Conservation (phyloP, 306 rosid species). For the Phaseolus lunatus region DNA sequence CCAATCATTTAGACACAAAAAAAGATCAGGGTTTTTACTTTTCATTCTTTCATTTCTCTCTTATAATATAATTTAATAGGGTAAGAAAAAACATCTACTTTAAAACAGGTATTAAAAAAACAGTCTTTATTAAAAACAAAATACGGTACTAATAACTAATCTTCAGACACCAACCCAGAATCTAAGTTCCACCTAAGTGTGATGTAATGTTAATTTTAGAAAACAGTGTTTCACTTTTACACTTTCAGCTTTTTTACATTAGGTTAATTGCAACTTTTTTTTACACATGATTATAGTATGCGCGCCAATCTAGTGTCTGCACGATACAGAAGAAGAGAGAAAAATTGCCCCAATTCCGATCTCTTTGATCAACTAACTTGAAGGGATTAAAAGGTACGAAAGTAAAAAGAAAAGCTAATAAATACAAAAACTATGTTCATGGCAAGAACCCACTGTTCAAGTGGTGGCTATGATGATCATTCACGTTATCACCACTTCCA, state of each 20-base stretch:
- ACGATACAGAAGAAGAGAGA: background rate
- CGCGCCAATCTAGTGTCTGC: background rate
- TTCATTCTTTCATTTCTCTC: background rate
- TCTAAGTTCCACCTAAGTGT: background rate
- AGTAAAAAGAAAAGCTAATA: slow-evolving; percentile 21
- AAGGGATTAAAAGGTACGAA: background rate
- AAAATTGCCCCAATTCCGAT: slow-evolving; percentile 35
- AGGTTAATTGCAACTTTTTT: background rate
- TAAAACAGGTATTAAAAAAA: background rate
- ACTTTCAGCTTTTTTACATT: background rate
- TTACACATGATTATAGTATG: background rate
- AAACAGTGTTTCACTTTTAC: background rate
- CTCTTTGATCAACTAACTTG: slow-evolving; percentile 34
- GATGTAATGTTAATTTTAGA: background rate
- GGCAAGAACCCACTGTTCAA: slow-evolving; percentile 54
- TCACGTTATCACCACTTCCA: background rate
- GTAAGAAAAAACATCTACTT: background rate
- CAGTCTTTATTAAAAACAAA: background rate
- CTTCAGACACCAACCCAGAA: background rate
- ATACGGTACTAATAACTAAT: no score
- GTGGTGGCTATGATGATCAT: slow-evolving; percentile 16
- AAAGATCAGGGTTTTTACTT: background rate
- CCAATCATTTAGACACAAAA: slow-evolving; percentile 11
- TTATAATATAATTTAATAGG: background rate
- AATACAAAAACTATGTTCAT: slow-evolving; percentile 38